Base-by-base conservation (phyloP, 257 asterid genomes). In the Knoxia roxburghii region DNA sequence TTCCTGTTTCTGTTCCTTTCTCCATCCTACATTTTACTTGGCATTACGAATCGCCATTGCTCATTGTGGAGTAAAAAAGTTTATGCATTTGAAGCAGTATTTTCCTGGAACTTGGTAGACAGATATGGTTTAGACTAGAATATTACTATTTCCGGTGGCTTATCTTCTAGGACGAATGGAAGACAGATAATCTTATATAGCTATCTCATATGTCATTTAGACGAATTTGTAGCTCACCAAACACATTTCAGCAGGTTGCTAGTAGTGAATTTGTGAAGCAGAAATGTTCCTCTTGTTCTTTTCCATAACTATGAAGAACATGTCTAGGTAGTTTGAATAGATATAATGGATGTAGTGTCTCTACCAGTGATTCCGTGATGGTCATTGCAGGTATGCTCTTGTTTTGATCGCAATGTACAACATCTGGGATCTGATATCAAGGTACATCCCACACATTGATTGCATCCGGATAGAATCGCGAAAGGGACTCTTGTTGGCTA, bases 371-470 rank as follows among this genome's bases (percentile, higher is more conserved):
- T n/a, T n/a, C 8, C 4, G 7, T 23, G 0, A 41, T 32, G 21
- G 15, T n/a, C 0, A 30, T 8, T 18, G 35, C 79, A 81, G 81
- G 85, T 75, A 78, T 35, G 71, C 66, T 14, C 50, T 81, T 49
- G 85, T 75, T 37, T 61, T 82, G 46, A 26, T 81, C 41, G 80
- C 77, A 23, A 64, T 72, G 65, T 81, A 58, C 83, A 75, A 72
- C 2, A 59, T 69, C 39, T 77, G 68, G 59, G 79, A 77, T 69
- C 61, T 81, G 29, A 68, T 81, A 53, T 61, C 78, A 45, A 81
- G 83, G 77, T 77, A 75, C 46, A 69, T 78, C 56, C 81, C 85
- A 0, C 59, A 68, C 2, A 59, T 77, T 0, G 63, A 75, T 43
- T 33, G 68, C 46, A 24, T 75, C 40, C 78, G 65, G 71, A 11